Conservation (phyloP, 2,329 filamentous ascomycete species). For the Phoma herbarum region DNA sequence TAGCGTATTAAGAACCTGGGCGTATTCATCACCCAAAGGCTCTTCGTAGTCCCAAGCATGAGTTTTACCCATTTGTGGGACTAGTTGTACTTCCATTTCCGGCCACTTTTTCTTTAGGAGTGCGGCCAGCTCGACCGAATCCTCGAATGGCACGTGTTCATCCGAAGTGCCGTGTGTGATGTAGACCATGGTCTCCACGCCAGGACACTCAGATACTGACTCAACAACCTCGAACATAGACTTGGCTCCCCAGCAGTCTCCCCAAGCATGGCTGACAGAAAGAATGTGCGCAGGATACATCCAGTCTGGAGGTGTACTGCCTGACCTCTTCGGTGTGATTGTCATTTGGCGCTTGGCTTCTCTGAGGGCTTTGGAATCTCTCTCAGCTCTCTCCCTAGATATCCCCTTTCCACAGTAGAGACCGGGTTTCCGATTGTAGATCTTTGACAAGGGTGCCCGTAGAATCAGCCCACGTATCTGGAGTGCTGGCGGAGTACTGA, state of each 20-base stretch:
- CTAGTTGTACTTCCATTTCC: not conserved
- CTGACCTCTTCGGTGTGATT: not conserved
- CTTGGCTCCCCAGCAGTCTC: not conserved
- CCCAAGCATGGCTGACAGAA: constrained; percentile 1
- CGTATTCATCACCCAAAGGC: not conserved
- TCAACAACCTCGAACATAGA: not conserved
- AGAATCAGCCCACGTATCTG: not conserved
- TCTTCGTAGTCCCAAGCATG: constrained; percentile 1
- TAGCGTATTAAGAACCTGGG: not conserved
- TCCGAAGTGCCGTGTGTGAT: not conserved
- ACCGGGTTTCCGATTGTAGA: not conserved
- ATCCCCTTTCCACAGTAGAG: not conserved
- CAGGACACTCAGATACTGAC: not conserved
- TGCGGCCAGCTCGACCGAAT: not conserved
- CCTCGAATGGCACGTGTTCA: not conserved
- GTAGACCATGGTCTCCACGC: not conserved
- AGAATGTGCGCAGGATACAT: not conserved
- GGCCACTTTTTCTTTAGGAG: not conserved
- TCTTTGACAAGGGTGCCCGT: not conserved
- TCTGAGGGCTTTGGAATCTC: not conserved
- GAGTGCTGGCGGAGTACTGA: not conserved
- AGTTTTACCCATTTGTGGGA: not conserved
- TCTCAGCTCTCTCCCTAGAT: not conserved
- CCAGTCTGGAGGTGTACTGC: not conserved
- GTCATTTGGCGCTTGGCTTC: not conserved